phyloP scores from a whole-genome alignment of 208 protist genomes.

The Wallacemonas rigidus region DNA sequence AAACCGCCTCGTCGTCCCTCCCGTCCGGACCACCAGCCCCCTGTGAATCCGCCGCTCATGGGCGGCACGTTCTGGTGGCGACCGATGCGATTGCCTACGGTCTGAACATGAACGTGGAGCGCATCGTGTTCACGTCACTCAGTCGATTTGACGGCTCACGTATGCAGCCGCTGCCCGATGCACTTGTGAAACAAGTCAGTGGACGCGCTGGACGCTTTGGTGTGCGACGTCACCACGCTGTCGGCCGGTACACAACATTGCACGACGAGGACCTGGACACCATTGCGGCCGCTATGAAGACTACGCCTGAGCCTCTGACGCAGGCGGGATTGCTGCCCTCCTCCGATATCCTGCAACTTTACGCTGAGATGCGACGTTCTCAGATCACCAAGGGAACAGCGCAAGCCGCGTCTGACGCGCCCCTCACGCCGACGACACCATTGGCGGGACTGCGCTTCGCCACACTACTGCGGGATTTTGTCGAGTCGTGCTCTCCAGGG shows the following conservation, averaged over 20 bases:
- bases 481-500: slow-evolving; percentile 32
- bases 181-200: slow-evolving; percentile 74
- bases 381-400: slow-evolving; percentile 6
- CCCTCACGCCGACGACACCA: not conserved
- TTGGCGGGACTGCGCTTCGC: slow-evolving; percentile 29
- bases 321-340: slow-evolving; percentile 74
- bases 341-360: slow-evolving; percentile 72
- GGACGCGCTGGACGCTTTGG: slow-evolving; percentile 91
- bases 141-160: slow-evolving; percentile 83
- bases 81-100: slow-evolving; percentile 96
- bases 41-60: not conserved
- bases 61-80: slow-evolving; percentile 86
- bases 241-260: slow-evolving; percentile 72
- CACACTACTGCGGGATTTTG: slow-evolving; percentile 40
- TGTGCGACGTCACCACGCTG: slow-evolving; percentile 33
- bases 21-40: no score
- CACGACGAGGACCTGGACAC: slow-evolving; percentile 40
- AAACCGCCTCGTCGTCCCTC: not conserved
- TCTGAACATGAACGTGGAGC: slow-evolving; percentile 94
- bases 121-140: slow-evolving; percentile 83
- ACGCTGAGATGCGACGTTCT: slow-evolving; percentile 40
- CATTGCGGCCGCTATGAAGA: slow-evolving; percentile 34
- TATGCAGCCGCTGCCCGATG: slow-evolving; percentile 36
- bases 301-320: slow-evolving; percentile 23
- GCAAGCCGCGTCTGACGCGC: not conserved